Conservation (phyloP, 2,329 filamentous ascomycete genomes). For the Claviceps sp. region DNA sequence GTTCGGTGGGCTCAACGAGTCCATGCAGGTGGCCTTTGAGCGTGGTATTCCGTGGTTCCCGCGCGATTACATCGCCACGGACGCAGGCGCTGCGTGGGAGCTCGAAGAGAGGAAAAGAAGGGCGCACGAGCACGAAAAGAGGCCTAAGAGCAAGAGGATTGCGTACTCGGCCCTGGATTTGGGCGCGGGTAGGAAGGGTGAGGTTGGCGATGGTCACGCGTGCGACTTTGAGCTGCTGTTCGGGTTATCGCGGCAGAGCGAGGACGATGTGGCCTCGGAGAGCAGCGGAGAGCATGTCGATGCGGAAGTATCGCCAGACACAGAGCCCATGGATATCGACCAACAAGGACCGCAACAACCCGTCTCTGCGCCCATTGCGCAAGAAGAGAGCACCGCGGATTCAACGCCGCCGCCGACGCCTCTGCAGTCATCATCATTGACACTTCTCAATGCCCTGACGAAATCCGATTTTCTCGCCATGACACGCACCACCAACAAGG, state of each 20-base stretch:
- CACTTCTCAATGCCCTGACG: slow-evolving; percentile 12
- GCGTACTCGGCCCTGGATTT: slow-evolving; percentile 65
- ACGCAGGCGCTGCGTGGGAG: slow-evolving; percentile 70
- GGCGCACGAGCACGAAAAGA: slow-evolving; percentile 63
- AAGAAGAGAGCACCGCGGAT: background rate
- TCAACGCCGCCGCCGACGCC: background rate
- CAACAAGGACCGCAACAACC: slow-evolving; percentile 3
- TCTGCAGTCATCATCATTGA: slow-evolving; percentile 3
- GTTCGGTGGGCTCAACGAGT: slow-evolving; percentile 71
- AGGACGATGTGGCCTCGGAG: background rate
- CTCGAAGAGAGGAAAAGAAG: slow-evolving; percentile 52
- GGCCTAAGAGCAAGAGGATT: slow-evolving; percentile 69
- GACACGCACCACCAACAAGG: slow-evolving; percentile 9
- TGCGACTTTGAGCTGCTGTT: slow-evolving; percentile 75
- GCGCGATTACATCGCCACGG: slow-evolving; percentile 66
- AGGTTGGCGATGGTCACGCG: slow-evolving; percentile 67
- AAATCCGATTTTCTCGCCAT: slow-evolving; percentile 19
- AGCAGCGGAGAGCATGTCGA: slow-evolving; percentile 2
- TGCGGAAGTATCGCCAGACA: slow-evolving; percentile 3
- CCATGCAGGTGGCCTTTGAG: slow-evolving; percentile 72
- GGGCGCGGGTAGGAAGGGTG: slow-evolving; percentile 61
- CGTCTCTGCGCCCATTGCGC: background rate
- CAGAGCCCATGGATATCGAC: slow-evolving; percentile 21
- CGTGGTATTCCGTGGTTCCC: slow-evolving; percentile 71
- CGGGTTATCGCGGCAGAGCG: slow-evolving; percentile 9